These are phyloP conservation scores for Colletotrichum graminicola DNA, from an alignment of 2,329 filamentous ascomycete species.

Conservation along the genomic window DNA sequence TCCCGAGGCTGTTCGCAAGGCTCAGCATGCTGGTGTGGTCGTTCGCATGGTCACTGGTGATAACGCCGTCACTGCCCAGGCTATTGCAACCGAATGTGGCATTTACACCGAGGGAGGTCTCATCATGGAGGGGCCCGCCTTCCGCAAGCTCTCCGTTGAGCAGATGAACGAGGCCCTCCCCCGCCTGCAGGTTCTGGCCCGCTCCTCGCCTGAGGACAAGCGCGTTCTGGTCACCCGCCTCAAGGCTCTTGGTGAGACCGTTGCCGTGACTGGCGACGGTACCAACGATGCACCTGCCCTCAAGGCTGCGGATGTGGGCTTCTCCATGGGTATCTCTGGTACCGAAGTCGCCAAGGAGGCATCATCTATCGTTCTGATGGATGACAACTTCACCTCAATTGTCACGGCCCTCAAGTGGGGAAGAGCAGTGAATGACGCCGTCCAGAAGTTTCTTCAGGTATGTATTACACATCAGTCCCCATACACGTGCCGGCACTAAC, in stretches of 20 bases:
- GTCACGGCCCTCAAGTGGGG: constrained; percentile 77
- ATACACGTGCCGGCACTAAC: constrained; percentile 5
- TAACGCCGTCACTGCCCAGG: constrained; percentile 72
- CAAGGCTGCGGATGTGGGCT: constrained; percentile 75
- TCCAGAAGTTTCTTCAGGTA: constrained; percentile 75
- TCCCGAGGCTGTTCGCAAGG: constrained; percentile 72
- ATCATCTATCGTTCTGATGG: constrained; percentile 75
- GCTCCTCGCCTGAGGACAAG: constrained; percentile 72
- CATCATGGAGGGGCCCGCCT: constrained; percentile 75
- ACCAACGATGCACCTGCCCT: constrained; percentile 76
- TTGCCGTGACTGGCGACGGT: constrained; percentile 75
- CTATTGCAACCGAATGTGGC: constrained; percentile 73
- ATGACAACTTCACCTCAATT: constrained; percentile 76
- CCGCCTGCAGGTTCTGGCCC: constrained; percentile 63
- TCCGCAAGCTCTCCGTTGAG: constrained; percentile 66
- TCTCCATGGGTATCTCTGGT: constrained; percentile 76
- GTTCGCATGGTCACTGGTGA: constrained; percentile 82
- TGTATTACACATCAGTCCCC: background rate
- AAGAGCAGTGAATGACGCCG: constrained; percentile 76
- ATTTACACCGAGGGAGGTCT: constrained; percentile 72
- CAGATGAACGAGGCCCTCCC: constrained; percentile 67
- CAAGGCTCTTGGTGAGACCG: constrained; percentile 68
- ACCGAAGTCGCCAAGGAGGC: constrained; percentile 78
- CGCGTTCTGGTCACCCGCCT: constrained; percentile 66
- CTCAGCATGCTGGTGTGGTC: constrained; percentile 73